Evolutionary conservation across 73 alveolate genomes (phyloP), one percentile per base, ranked within the genome.

Genomic region (Paramecium caudatum): DNA sequence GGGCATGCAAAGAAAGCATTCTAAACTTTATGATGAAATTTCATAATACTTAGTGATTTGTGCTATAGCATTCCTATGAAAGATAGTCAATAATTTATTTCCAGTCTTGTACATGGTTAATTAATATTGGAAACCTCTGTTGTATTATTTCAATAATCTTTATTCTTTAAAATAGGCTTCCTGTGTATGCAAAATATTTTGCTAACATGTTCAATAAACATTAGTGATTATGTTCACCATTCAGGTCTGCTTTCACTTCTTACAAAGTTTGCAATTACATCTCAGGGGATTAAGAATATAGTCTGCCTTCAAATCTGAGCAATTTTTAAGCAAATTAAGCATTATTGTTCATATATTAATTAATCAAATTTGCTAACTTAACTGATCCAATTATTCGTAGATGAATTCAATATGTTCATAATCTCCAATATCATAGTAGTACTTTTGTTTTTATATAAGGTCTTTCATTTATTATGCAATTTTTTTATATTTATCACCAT

Each of bases 1-100:
- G 21, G 3, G 88, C 88, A 39, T 43, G 88, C 12, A 74, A 47
- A 4, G 88, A 74, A 41, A 74, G 21, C 43, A 74, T 74, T 41
- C 88, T 74, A 19, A 74, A 43, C 69, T 74, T 68, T 25, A 33
- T 25, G 21, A 43, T 43, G 17, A 37, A 74, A 21, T 2, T 0
- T 15, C 19, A 39, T 17, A 16, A 19, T 65, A 74, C 62, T 45
- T 74, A 39, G 16, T 37, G 23, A 74, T 74, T 13, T 3, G 25
- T 43, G 25, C 69, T 27, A 41, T 36, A 74, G 55, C 88, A 74
- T 43, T 74, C 88, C 43, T 74, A 41, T 45, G 17, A 41, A 1
- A 74, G 47, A 43, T 4, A 41, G 5, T 23, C 69, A 5, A 74
- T 47, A 8, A 74, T 74, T 16, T 36, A 21, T 23, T 74, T 74